Conservation (phyloP, 2,329 filamentous ascomycete species). For the Colletotrichum orbiculare region DNA sequence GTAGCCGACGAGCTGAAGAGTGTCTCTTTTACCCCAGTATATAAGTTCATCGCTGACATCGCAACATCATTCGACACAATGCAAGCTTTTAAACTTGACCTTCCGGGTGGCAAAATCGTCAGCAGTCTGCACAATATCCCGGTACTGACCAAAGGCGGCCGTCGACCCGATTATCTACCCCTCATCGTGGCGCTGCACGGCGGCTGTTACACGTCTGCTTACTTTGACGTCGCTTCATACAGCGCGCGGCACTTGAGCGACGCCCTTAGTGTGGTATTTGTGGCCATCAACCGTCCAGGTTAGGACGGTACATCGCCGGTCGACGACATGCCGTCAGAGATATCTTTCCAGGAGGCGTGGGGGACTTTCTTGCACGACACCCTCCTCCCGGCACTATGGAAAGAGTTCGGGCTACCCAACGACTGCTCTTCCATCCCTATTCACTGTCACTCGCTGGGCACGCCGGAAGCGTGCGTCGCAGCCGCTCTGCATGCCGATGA, state of each 20-base stretch:
- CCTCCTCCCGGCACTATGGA: conserved; percentile 39
- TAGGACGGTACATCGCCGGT: conserved; percentile 36
- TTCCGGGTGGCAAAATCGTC: conserved; percentile 19
- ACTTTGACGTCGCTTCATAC: conserved; percentile 39
- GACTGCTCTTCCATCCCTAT: conserved; percentile 38
- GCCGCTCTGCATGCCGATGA: conserved; percentile 33
- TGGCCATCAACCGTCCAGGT: conserved; percentile 40
- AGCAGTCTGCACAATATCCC: conserved; percentile 19
- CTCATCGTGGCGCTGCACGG: conserved; percentile 40
- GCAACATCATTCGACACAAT: neutral
- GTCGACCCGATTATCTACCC: conserved; percentile 19
- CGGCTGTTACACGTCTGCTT: conserved; percentile 36
- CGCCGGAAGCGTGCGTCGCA: conserved; percentile 35
- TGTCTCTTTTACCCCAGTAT: too few relatives aligned
- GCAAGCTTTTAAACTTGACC: conserved; percentile 16
- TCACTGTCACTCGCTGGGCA: conserved; percentile 39
- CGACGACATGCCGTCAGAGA: conserved; percentile 21
- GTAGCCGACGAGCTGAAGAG: too few relatives aligned
- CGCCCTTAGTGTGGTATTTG: conserved; percentile 37
- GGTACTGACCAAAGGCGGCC: neutral
- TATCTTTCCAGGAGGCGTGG: conserved; percentile 28
- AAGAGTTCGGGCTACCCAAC: conserved; percentile 30
- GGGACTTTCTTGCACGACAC: conserved; percentile 31
- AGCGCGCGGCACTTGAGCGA: conserved; percentile 31
- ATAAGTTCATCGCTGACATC: too few relatives aligned